Base-by-base conservation (phyloP, 495 filamentous ascomycete species). In the Neurospora sp. region DNA sequence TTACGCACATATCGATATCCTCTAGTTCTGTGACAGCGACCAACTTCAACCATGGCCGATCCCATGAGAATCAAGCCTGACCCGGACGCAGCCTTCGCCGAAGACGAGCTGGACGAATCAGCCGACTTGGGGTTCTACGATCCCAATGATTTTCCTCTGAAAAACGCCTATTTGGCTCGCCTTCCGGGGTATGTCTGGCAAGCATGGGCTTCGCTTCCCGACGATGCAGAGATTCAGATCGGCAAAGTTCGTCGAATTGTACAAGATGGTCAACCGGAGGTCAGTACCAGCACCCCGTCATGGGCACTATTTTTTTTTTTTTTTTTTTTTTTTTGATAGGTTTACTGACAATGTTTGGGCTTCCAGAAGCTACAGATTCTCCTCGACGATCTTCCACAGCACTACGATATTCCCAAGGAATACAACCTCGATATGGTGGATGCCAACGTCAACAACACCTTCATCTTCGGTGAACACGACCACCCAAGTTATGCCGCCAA, bases 401-500 rank as follows among this genome's bases (percentile, higher is more conserved):
- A 93, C 75, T 82, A 87, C 70, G 81, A 87, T 3, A 83, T 97
- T 20, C 93, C 94, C 3, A 93, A 92, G 76, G 93, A 96, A 78
- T 98, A 97, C 81, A 85, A 89, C 68, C 83, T 98, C 70, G 87
- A 93, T 16, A 77, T 91, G 72, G 89, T 85, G 72, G 90, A 88
- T 76, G 75, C 83, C 76, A 78, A 88, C 74, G 81, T 90, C 69
- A 82, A 87, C 78, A 99, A 98, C 78, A 95, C 92, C 8, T 97
- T 89, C 78, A 82, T 98, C 47, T 98, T 98, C 77, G 92, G 91
- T 18, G 94, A 98, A 81, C 94, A 96, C 79, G 92, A 98, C 78
- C 86, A 96, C 31, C 91, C 94, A 2, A 93, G 92, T 38, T 94
- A 89, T 77, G 89, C 89, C 72, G 86, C 86, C 18, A 90, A 87